Evolutionary conservation across 163 green algal genomes (phyloP), one percentile per base, ranked within the genome.

Genomic region (Volvox carteri): DNA sequence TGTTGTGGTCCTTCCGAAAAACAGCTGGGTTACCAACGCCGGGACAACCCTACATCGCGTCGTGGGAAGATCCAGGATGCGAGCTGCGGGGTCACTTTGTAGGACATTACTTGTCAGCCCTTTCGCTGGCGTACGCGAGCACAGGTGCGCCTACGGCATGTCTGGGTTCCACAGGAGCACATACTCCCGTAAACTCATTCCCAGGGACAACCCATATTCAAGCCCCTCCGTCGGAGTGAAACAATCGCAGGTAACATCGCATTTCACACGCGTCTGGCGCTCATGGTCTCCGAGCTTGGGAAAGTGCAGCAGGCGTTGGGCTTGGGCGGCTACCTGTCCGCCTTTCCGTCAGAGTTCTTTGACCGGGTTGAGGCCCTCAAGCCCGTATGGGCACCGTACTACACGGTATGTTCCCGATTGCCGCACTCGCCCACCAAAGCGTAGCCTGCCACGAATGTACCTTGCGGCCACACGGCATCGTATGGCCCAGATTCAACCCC

Each of bases 311-410:
- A 89, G 2, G 83, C 84, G 0, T 76, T 95, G 35, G 90, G 86
- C 21, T 60, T 86, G 18, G 95, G 95, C 0, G 90, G 86, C 3
- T 98, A 98, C 90, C 87, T 98, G 42, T 96, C 95, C 28, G 96
- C 96, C 44, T 98, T 98, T 72, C 96, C 96, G 4, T 85, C 42
- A 0, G 87, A 94, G 84, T 91, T 95, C 86, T 97, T 98, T 87
- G 94, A 97, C 81, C 78, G 96, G 1, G 77, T 98, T 56, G 92
- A 97, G 86, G 78, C 83, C 1, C 74, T 97, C 37, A 65, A 96
- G 84, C 90, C 92, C 8, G 96, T 98, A 37, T 98, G 96, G 96
- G 96, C 94, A 5, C 96, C 96, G 0, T 97, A 95, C 73, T 97
- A 97, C 76, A 83, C 70, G 84, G 84, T 89, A 44, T 11, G 81